Evolutionary conservation across 2,329 filamentous ascomycete genomes (phyloP).

Genomic region (Ceratocystis destructans): DNA sequence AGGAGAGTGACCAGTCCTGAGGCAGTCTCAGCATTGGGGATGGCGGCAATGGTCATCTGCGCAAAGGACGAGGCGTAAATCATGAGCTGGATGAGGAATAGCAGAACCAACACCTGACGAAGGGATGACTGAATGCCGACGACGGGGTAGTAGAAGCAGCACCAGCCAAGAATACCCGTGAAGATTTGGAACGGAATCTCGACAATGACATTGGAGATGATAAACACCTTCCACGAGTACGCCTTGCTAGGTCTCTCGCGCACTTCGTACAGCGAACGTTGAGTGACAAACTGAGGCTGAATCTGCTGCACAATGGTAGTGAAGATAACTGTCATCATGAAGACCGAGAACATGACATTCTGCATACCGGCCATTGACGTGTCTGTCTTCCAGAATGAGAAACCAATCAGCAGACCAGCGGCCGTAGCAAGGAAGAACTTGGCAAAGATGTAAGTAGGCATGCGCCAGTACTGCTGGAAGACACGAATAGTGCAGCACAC

Average conservation of each 20-base stretch:
- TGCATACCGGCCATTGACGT: slow-evolving; percentile 55
- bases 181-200: slow-evolving; percentile 60
- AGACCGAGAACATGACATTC: slow-evolving; percentile 60
- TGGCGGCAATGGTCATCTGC: slow-evolving; percentile 57
- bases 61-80: slow-evolving; percentile 60
- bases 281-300: slow-evolving; percentile 63
- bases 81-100: slow-evolving; percentile 52
- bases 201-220: slow-evolving; percentile 56
- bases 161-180: slow-evolving; percentile 48
- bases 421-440: slow-evolving; percentile 50
- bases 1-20: slow-evolving; percentile 48
- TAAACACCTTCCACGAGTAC: slow-evolving; percentile 63
- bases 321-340: slow-evolving; percentile 65
- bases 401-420: slow-evolving; percentile 58
- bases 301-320: slow-evolving; percentile 54
- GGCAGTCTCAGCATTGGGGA: slow-evolving; percentile 56
- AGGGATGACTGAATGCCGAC: slow-evolving; percentile 36
- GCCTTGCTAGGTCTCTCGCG: slow-evolving; percentile 60
- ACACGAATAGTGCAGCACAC: slow-evolving; percentile 51
- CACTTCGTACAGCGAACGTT: slow-evolving; percentile 62
- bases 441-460: slow-evolving; percentile 62
- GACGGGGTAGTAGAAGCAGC: slow-evolving; percentile 55
- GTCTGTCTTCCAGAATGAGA: slow-evolving; percentile 49
- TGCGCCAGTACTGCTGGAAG: slow-evolving; percentile 76
- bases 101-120: slow-evolving; percentile 50